These are phyloP conservation scores for Sicyos edulis DNA, from an alignment of 306 rosid species.

Conservation along the genomic window DNA sequence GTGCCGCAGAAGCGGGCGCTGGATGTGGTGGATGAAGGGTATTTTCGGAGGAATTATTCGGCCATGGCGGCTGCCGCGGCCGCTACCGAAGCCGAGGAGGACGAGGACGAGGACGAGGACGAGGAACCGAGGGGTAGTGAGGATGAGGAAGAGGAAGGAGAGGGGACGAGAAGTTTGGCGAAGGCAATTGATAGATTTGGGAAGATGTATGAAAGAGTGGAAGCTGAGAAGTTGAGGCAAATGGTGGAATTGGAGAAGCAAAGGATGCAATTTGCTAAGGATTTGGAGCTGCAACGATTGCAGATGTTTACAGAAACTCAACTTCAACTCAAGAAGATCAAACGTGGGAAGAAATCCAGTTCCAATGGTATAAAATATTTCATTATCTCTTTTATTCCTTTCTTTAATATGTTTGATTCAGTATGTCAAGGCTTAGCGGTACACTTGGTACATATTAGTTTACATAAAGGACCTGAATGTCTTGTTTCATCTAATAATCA, in stretches of 20 bases:
- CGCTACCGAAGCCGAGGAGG: constrained; percentile 30
- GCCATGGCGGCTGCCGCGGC: constrained; percentile 86
- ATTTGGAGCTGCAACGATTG: constrained; percentile 84
- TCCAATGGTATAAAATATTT: constrained; percentile 52
- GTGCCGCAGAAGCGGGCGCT: constrained; percentile 54
- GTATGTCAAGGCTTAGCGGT: neutral
- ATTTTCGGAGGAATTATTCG: constrained; percentile 69
- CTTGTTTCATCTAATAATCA: neutral
- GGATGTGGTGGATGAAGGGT: constrained; percentile 44
- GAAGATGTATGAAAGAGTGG: constrained; percentile 73
- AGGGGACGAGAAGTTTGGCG: constrained; percentile 73
- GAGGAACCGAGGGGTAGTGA: constrained; percentile 30
- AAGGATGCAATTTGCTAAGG: constrained; percentile 85
- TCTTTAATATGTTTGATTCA: neutral
- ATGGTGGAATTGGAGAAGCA: constrained; percentile 93
- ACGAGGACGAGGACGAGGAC: constrained; percentile 15
- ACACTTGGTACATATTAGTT: neutral
- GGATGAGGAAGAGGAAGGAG: constrained; percentile 52
- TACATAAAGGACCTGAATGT: neutral
- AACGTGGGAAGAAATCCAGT: constrained; percentile 70
- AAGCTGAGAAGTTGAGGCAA: constrained; percentile 78
- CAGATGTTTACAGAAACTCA: constrained; percentile 86
- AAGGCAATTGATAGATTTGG: constrained; percentile 79
- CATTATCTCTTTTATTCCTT: neutral
- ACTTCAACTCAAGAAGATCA: constrained; percentile 84